Evolutionary conservation across 306 rosid genomes (phyloP).

Genomic region (Luffa acutangula): DNA sequence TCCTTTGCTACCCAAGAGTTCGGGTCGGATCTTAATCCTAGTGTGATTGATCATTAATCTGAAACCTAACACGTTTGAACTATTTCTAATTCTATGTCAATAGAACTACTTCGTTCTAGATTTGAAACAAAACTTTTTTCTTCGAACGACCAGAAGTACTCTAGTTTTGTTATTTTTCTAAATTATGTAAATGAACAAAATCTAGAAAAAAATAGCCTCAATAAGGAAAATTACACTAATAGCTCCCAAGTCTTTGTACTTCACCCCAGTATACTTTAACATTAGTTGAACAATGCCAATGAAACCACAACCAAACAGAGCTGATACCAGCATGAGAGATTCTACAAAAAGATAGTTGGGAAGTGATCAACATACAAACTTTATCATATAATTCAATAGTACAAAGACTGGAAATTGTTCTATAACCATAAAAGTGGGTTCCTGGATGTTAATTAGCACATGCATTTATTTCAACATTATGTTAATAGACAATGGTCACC

Average conservation of each 20-base stretch:
- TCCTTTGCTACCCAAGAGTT: background rate
- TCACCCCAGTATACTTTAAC: background rate
- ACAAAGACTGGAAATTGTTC: background rate
- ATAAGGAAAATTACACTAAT: background rate
- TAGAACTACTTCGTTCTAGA: too few relatives aligned
- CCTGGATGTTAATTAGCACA: background rate
- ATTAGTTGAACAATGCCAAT: background rate
- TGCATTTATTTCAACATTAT: background rate
- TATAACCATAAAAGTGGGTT: background rate
- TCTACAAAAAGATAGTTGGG: background rate
- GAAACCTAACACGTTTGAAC: too few relatives aligned
- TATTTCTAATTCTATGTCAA: too few relatives aligned
- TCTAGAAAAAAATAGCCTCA: background rate
- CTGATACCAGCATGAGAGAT: background rate
- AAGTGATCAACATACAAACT: background rate
- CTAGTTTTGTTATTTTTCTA: too few relatives aligned
- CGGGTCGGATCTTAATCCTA: too few relatives aligned
- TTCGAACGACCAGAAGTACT: too few relatives aligned
- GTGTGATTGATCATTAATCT: too few relatives aligned
- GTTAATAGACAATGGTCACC: background rate
- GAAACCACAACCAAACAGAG: background rate
- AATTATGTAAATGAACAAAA: background rate
- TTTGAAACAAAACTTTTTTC: too few relatives aligned
- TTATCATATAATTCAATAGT: background rate
- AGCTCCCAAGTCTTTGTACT: too few relatives aligned